Conservation (phyloP, 2,329 filamentous ascomycete species). For the Trichophyton equinum region DNA sequence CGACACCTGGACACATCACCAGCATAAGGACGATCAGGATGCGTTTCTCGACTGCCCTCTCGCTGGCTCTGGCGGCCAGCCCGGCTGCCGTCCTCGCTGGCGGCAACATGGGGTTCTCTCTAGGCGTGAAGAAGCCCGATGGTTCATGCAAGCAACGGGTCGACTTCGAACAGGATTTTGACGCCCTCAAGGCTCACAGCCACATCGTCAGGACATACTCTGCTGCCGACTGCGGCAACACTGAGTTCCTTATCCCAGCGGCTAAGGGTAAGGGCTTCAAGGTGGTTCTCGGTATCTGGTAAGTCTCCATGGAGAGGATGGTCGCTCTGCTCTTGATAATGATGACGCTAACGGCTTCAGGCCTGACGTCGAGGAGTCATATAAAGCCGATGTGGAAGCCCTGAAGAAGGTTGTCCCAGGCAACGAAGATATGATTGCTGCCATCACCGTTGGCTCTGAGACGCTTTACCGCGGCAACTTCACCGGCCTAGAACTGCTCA, state of each 20-base stretch:
- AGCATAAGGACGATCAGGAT: slow-evolving; percentile 24
- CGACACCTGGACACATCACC: background rate
- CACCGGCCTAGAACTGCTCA: slow-evolving; percentile 46
- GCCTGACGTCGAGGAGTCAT: slow-evolving; percentile 52
- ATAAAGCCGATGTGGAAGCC: slow-evolving; percentile 47
- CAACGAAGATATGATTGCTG: slow-evolving; percentile 50
- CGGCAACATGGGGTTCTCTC: slow-evolving; percentile 51
- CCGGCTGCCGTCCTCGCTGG: slow-evolving; percentile 39
- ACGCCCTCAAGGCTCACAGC: slow-evolving; percentile 42
- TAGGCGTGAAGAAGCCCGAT: slow-evolving; percentile 52
- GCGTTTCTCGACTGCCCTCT: slow-evolving; percentile 33
- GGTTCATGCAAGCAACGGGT: slow-evolving; percentile 48
- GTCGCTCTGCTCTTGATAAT: background rate
- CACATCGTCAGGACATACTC: slow-evolving; percentile 55
- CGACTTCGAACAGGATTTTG: slow-evolving; percentile 56
- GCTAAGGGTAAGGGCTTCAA: slow-evolving; percentile 53
- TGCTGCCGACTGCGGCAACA: slow-evolving; percentile 52
- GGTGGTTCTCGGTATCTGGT: slow-evolving; percentile 61
- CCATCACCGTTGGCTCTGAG: slow-evolving; percentile 59
- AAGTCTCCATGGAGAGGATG: slow-evolving; percentile 16
- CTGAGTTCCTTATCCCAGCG: slow-evolving; percentile 51
- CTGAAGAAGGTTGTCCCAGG: slow-evolving; percentile 34
- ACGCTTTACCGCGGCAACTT: slow-evolving; percentile 57
- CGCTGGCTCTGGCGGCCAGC: slow-evolving; percentile 31
- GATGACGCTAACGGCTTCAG: slow-evolving; percentile 22